Evolutionary conservation across 345 rosid species (phyloP).

Genomic region (Microcos paniculata): DNA sequence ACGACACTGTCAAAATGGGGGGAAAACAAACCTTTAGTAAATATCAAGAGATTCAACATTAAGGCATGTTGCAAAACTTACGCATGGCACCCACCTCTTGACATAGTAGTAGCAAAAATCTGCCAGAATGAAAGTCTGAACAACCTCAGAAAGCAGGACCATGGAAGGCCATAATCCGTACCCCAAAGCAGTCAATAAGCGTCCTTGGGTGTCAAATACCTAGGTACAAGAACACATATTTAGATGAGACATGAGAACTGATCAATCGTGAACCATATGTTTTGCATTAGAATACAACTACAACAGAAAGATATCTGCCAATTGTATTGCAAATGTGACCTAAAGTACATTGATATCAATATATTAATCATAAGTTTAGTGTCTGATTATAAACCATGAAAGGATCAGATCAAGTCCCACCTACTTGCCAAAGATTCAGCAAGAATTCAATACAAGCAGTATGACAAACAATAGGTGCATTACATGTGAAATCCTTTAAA

Average conservation of each 20-base stretch:
- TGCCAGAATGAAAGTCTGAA: constrained; percentile 88
- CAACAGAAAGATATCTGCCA: not conserved
- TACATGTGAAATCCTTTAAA: not conserved
- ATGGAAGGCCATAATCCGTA: constrained; percentile 87
- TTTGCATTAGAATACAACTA: not conserved
- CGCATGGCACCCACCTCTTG: constrained; percentile 45
- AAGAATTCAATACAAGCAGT: not conserved
- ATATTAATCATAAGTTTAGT: not conserved
- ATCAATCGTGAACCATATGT: not conserved
- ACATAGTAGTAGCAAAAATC: constrained; percentile 92
- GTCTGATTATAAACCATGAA: not conserved
- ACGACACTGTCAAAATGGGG: constrained; percentile 47
- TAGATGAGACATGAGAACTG: not conserved
- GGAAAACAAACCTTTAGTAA: not conserved
- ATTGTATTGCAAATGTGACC: not conserved
- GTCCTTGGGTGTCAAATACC: constrained; percentile 86
- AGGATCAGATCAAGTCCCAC: not conserved
- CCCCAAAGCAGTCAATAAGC: constrained; percentile 73
- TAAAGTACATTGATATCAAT: not conserved
- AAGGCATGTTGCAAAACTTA: not conserved
- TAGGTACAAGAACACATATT: constrained; percentile 18
- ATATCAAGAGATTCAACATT: not conserved
- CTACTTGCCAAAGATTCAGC: not conserved
- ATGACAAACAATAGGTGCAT: not conserved
- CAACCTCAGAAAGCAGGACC: constrained; percentile 80